Conservation (phyloP, 2,329 filamentous ascomycete genomes). For the Albophoma yamanashiensis region DNA sequence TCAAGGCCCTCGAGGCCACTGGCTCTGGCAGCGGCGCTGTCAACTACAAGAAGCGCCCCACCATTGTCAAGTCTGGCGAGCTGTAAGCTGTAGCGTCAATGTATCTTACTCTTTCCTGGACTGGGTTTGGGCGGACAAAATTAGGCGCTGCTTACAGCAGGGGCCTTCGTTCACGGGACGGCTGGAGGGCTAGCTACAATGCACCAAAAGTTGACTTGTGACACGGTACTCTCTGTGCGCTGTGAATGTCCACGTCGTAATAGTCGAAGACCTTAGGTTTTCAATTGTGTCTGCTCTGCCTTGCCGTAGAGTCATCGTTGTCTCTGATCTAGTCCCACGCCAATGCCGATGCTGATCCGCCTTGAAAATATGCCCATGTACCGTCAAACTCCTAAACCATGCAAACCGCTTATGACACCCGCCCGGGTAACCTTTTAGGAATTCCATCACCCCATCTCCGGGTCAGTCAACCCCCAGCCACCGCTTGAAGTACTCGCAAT, state of each 20-base stretch:
- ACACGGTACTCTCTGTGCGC: background rate
- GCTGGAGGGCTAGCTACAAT: background rate
- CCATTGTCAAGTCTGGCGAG: slow-evolving; percentile 44
- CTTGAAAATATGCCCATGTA: background rate
- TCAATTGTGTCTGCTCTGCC: background rate
- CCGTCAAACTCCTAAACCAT: slow-evolving; percentile 9
- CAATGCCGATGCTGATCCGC: background rate
- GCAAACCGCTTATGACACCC: slow-evolving; percentile 2
- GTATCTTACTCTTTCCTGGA: background rate
- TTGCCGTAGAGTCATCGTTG: background rate
- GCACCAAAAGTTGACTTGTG: background rate
- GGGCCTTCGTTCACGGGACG: background rate
- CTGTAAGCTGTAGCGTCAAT: slow-evolving; percentile 24
- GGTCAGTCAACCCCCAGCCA: slow-evolving; percentile 55
- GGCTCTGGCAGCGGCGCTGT: slow-evolving; percentile 44
- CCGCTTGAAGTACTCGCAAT: slow-evolving; percentile 81
- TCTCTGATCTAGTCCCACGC: background rate
- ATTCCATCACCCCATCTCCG: background rate
- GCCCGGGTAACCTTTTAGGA: background rate
- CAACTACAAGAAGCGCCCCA: slow-evolving; percentile 45
- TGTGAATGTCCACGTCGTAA: background rate
- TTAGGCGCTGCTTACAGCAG: background rate
- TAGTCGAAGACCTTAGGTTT: background rate
- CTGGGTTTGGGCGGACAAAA: background rate
- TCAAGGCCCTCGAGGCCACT: slow-evolving; percentile 51